Base-by-base conservation (phyloP, 2,329 filamentous ascomycete species). In the Fusarium devonianum region DNA sequence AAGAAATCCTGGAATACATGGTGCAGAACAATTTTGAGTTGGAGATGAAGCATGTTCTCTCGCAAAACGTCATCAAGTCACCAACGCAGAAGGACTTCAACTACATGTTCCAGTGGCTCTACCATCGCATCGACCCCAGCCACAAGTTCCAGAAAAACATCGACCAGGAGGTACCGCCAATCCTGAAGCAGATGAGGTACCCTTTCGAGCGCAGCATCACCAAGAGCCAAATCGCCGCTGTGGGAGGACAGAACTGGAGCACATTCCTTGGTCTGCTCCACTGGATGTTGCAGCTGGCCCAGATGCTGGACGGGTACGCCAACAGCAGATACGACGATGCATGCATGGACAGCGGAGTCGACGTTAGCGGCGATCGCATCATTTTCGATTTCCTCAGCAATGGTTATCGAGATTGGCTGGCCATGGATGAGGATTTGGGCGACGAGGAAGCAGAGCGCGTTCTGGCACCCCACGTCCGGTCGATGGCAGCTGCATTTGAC, bases 41-140 rank as follows among this genome's bases (percentile, higher is more conserved):
- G 81, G 92, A 97, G 63, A 96, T 95, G 87, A 97, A 96, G 74
- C 90, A 97, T 70, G 88, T 86, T 2, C 78, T 99, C n/a, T 90
- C 90, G 1, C 88, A 89, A 57, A 97, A 97, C 65, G 89, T 91
- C 6, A 86, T 96, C 69, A 93, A 90, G 65, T 96, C 90, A 32
- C 95, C 94, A 0, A 99, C 93, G 1, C 93, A 97, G 64, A 99
- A 99, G 69, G 94, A 99, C 70, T 99, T 99, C 76, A 94, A 95
- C 67, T 88, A 84, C 72, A 96, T 99, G 81, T 99, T 99, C 68
- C 92, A 97, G 67, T 99, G 93, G 90, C 79, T 99, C 4, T 99
- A 99, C 72, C 90, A 92, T 67, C 89, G 92, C 48, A 95, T 99
- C 68, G 94, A 99, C 68, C 94, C 94, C 0, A 89, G 87, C 63